Evolutionary conservation across 192 early-diverging fungal genomes (phyloP).

Genomic region (Phycomyces nitens): DNA sequence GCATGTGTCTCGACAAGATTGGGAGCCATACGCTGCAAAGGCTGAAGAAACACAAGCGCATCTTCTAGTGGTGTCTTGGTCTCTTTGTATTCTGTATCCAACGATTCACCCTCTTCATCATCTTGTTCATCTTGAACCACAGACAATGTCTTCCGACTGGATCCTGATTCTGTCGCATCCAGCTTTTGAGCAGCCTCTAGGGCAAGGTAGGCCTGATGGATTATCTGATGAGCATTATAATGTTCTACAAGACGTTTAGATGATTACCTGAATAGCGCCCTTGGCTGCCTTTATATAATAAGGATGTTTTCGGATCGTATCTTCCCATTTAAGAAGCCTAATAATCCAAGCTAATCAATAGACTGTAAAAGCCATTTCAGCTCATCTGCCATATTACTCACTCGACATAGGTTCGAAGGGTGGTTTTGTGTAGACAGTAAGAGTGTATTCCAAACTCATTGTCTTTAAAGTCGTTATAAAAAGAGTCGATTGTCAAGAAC

Average conservation of each 20-base stretch:
- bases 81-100: conserved; percentile 49
- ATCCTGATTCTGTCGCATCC: conserved; percentile 38
- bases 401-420: conserved; percentile 77
- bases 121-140: too few species aligned
- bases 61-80: conserved; percentile 70
- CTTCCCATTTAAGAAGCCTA: conserved; percentile 63
- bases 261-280: conserved; percentile 57
- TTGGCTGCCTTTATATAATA: conserved; percentile 71
- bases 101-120: neutral
- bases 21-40: conserved; percentile 56
- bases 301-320: conserved; percentile 63
- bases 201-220: conserved; percentile 41
- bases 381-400: neutral
- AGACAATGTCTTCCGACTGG: conserved; percentile 12
- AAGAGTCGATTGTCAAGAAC: conserved; percentile 72
- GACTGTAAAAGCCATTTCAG: neutral
- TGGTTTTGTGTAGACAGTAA: conserved; percentile 83
- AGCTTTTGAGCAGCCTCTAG: conserved; percentile 40
- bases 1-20: conserved; percentile 58
- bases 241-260: conserved; percentile 49
- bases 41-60: conserved; percentile 70
- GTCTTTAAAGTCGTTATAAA: conserved; percentile 78
- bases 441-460: conserved; percentile 93
- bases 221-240: conserved; percentile 49
- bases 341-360: neutral